These are phyloP conservation scores for Fusarium continuum DNA, from an alignment of 2,329 filamentous ascomycete genomes.

Conservation along the genomic window DNA sequence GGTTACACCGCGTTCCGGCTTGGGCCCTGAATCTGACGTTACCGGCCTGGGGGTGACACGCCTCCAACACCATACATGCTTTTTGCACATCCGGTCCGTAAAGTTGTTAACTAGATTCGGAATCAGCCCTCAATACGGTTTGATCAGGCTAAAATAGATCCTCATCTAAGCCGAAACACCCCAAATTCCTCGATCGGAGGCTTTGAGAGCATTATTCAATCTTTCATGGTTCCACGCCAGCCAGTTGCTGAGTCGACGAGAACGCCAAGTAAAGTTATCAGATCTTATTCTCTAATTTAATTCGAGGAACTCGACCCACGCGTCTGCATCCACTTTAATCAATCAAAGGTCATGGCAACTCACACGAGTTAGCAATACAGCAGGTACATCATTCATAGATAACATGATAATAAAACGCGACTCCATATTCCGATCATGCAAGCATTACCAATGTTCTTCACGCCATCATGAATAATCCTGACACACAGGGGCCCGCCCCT, in stretches of 20 bases:
- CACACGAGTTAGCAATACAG: background rate
- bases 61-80: constrained; percentile 2
- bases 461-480: constrained; percentile 20
- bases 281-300: constrained; percentile 32
- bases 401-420: constrained; percentile 27
- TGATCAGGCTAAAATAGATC: background rate
- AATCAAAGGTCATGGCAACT: constrained; percentile 28
- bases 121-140: background rate
- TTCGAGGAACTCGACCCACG: constrained; percentile 12
- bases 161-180: background rate
- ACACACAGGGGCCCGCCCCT: constrained; percentile 33
- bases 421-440: constrained; percentile 9
- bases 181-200: background rate
- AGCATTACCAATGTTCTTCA: background rate
- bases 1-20: constrained; percentile 19
- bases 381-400: constrained; percentile 16
- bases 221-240: background rate
- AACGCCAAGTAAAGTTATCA: constrained; percentile 43
- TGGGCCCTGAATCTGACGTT: constrained; percentile 22
- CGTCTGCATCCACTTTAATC: constrained; percentile 17
- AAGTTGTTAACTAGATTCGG: background rate
- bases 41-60: background rate
- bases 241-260: constrained; percentile 35
- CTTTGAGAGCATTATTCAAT: background rate
- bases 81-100: background rate